Evolutionary conservation across 1,139 yeast genomes (phyloP), one percentile per base, ranked within the genome.

Genomic region (Hyphopichia khmerensis): DNA sequence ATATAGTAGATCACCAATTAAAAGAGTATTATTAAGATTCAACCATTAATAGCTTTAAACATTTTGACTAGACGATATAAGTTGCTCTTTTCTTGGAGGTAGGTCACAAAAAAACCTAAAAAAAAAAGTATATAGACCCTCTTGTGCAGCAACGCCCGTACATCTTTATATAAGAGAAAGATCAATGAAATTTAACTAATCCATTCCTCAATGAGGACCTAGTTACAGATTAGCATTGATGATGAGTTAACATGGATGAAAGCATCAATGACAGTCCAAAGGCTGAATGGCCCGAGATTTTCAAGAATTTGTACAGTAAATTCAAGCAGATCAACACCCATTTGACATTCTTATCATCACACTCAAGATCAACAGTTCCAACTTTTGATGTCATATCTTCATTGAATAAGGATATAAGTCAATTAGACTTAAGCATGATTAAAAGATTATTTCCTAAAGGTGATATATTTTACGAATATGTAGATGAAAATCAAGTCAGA

Each of bases 361-460:
- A 69, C 51, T 69, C 77, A 4, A 55, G 77, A 35, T 51, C 66
- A 13, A 68, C 75, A 0, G 59, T 71, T n/a, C 77, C 78, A 1
- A 63, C 75, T 0, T 57, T 60, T 33, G 67, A 64, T 1, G 57
- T 69, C 24, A 52, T 72, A 33, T 62, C 61, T 35, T 67, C 64
- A 41, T 55, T 72, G 17, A 59, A 64, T 41, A 50, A 53, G 3
- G 59, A 57, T 16, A 61, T 72, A n/a, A 51, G 64, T 2, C 48
- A 49, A 7, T 46, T 59, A 15, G 96, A 87, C 57, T 72, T 87
- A 35, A 88, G 95, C 1, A 70, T 73, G 43, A 73, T 90, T 35
- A 77, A 74, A 39, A 74, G 65, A n/a, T 57, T 91, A 3, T 59
- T 87, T 11, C 96, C 96, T 0, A 67, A 75, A 18, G 91, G 84